phyloP scores from a whole-genome alignment of 352 stramenopile genomes.

The Globisporangium echinulatum region DNA sequence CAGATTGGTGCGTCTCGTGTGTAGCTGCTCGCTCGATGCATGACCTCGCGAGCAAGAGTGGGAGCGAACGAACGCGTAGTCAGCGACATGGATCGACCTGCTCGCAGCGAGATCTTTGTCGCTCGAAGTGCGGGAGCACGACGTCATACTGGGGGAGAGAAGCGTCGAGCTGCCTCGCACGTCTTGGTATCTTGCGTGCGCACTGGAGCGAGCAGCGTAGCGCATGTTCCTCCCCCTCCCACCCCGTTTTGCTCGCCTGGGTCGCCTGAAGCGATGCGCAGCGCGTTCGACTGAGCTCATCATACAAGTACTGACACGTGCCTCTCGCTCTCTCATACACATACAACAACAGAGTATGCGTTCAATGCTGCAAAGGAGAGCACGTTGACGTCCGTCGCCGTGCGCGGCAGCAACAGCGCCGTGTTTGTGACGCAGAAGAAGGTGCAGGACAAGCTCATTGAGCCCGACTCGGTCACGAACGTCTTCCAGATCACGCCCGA shows the following conservation, averaged over 20 bases:
- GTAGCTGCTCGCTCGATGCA: background rate
- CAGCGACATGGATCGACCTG: too few relatives aligned
- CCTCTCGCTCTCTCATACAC: too few relatives aligned
- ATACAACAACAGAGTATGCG: constrained; percentile 89
- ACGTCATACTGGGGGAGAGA: background rate
- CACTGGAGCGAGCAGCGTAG: too few relatives aligned
- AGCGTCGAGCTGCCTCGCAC: too few relatives aligned
- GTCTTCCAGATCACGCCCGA: constrained; percentile 95
- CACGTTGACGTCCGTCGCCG: constrained; percentile 94
- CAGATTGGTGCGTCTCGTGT: constrained; percentile 85
- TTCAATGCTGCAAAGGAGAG: constrained; percentile 95
- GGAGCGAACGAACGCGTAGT: too few relatives aligned
- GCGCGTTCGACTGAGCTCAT: too few relatives aligned
- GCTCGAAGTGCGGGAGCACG: background rate
- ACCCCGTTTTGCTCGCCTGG: too few relatives aligned
- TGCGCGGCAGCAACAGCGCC: constrained; percentile 90
- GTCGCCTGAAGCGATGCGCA: too few relatives aligned
- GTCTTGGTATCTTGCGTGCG: too few relatives aligned
- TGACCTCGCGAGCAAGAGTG: too few relatives aligned
- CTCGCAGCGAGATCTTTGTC: constrained; percentile 10
- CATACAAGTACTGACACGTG: too few relatives aligned
- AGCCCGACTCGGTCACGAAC: constrained; percentile 94
- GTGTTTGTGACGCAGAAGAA: constrained; percentile 99
- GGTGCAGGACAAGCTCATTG: constrained; percentile 94
- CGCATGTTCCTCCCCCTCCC: too few relatives aligned